Base-by-base conservation (phyloP, 768 basidiomycete genomes). In the Vararia minispora region DNA sequence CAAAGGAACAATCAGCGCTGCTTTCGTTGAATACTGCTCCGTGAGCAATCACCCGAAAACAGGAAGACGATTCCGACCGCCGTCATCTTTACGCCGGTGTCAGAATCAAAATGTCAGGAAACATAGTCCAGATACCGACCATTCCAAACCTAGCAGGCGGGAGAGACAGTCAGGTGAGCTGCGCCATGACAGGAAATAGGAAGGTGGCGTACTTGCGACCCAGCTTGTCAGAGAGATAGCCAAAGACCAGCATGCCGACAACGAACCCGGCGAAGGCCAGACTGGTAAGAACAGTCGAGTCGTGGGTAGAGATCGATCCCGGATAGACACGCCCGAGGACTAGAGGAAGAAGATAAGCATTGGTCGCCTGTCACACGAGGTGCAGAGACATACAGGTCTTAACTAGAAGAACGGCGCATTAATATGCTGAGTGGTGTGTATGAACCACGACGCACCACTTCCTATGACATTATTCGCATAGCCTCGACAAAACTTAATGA, bases 121-220 rank as follows among this genome's bases (percentile, higher is more conserved):
- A 35, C 8, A 4, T 14, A 26, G 28, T 32, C n/a, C 18, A 24
- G n/a, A 33, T n/a, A 52, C 66, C 36, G 41, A 81, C 79, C 88
- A 91, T 91, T 47, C 88, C 88, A 49, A 79, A 81, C 52, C 91
- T 92, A n/a, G n/a, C n/a, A n/a, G n/a, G n/a, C n/a, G n/a, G n/a
- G n/a, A n/a, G n/a, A n/a, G n/a, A n/a, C n/a, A n/a, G n/a, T n/a
- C n/a, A n/a, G n/a, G n/a, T n/a, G n/a, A n/a, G n/a, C n/a, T n/a
- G n/a, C n/a, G n/a, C n/a, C 1, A 20, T 17, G 34, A 7, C n/a
- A 23, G 34, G 16, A 35, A 10, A 9, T 21, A 20, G 25, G n/a
- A 17, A 10, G 8, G 25, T 10, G 34, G 34, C 21, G 13, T 34
- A 12, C 26, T 50, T 50, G 20, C 66, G 71, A 10, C 90, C 89